These are phyloP conservation scores for Yamadazyma nakazawae DNA, from an alignment of 805 yeast species.

Conservation along the genomic window DNA sequence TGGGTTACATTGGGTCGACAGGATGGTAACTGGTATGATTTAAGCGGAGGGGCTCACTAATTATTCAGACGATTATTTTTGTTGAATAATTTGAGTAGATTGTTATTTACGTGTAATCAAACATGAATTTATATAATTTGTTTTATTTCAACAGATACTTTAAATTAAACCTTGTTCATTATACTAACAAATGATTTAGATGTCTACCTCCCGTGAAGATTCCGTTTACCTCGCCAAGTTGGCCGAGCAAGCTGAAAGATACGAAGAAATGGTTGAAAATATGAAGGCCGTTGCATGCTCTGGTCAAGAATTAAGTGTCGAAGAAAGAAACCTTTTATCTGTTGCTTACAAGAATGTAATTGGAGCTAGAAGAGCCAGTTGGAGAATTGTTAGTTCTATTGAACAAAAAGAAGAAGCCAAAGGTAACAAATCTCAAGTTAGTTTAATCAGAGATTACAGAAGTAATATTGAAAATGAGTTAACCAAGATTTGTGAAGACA, in stretches of 20 bases:
- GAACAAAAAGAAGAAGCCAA: constrained; percentile 98
- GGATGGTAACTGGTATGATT: no score
- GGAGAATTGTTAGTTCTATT: constrained; percentile 98
- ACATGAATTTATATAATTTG: not conserved
- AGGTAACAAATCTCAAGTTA: constrained; percentile 88
- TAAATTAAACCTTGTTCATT: not conserved
- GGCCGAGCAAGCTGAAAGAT: constrained; percentile 99
- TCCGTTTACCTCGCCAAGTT: constrained; percentile 96
- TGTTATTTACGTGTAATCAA: not conserved
- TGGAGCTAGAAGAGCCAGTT: constrained; percentile 98
- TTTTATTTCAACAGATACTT: no score
- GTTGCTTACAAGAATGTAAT: constrained; percentile 98
- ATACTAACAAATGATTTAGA: constrained; percentile 18
- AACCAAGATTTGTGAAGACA: constrained; percentile 90
- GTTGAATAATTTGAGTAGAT: no score
- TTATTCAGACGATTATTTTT: no score
- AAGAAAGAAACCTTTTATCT: constrained; percentile 94
- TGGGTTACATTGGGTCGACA: no score
- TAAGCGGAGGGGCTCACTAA: no score
- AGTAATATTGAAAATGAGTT: constrained; percentile 91
- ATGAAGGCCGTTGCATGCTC: constrained; percentile 97
- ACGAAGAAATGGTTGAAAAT: constrained; percentile 98
- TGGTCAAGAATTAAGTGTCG: constrained; percentile 93
- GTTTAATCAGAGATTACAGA: constrained; percentile 90
- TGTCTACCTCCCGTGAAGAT: constrained; percentile 93